These are phyloP conservation scores for Agaricales sp. DNA, from an alignment of 1,284 basidiomycete species.

Conservation along the genomic window DNA sequence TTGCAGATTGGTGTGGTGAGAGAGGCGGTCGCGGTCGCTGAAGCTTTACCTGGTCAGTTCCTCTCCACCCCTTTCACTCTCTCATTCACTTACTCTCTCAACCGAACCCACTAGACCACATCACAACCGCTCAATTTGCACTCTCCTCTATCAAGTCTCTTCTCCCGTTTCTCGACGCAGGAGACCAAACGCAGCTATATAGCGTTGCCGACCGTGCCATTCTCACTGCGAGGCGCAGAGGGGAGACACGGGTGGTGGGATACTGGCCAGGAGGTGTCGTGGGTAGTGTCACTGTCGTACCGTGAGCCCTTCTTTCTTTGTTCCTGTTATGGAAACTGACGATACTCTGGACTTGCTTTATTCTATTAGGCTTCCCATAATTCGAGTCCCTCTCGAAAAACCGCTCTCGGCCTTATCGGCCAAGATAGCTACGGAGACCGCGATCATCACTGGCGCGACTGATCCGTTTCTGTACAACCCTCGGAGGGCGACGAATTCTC, in stretches of 20 bases:
- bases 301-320: slow-evolving; percentile 33
- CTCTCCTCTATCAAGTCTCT: slow-evolving; percentile 68
- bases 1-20: slow-evolving; percentile 86
- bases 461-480: slow-evolving; percentile 91
- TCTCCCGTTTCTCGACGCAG: slow-evolving; percentile 51
- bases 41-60: slow-evolving; percentile 76
- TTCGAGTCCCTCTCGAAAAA: slow-evolving; percentile 69
- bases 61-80: slow-evolving; percentile 4
- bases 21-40: slow-evolving; percentile 84
- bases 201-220: slow-evolving; percentile 60
- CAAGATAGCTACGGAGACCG: slow-evolving; percentile 26
- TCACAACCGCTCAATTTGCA: slow-evolving; percentile 68
- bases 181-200: slow-evolving; percentile 75
- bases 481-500: slow-evolving; percentile 42
- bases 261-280: slow-evolving; percentile 82
- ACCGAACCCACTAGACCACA: slow-evolving; percentile 43
- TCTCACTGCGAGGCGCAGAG: slow-evolving; percentile 64
- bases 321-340: not conserved
- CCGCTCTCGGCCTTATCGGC: slow-evolving; percentile 42
- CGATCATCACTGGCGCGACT: slow-evolving; percentile 42
- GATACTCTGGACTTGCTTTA: slow-evolving; percentile 6
- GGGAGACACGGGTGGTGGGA: slow-evolving; percentile 56
- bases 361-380: slow-evolving; percentile 52
- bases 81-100: slow-evolving; percentile 3
- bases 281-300: slow-evolving; percentile 66